phyloP scores from a whole-genome alignment of 371 early-diverging fungal species.

The Rhizomucor miehei region DNA sequence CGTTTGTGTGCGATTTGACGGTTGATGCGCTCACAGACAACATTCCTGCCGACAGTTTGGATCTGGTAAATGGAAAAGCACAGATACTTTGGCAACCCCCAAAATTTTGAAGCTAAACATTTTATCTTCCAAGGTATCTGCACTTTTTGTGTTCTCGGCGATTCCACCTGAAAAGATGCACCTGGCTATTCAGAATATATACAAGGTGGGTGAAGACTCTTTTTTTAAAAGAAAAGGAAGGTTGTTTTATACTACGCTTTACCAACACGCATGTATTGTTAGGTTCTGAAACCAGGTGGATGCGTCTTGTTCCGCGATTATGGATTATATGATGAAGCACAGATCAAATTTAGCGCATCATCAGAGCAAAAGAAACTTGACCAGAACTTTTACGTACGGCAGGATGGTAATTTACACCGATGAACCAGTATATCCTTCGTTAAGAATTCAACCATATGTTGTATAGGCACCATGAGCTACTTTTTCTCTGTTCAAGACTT shows the following conservation, averaged over 20 bases:
- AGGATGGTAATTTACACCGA: slow-evolving; percentile 66
- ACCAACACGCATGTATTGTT: too few species aligned
- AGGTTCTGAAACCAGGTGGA: slow-evolving; percentile 72
- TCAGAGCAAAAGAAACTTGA: slow-evolving; percentile 68
- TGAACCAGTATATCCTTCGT: slow-evolving; percentile 27
- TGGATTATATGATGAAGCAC: slow-evolving; percentile 86
- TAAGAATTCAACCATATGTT: slow-evolving; percentile 5
- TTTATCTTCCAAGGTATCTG: slow-evolving; percentile 47
- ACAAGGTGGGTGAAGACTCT: slow-evolving; percentile 18
- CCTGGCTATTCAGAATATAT: slow-evolving; percentile 63
- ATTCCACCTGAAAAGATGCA: slow-evolving; percentile 81
- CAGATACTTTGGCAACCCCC: too few species aligned
- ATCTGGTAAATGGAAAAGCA: slow-evolving; percentile 44
- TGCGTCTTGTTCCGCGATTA: slow-evolving; percentile 86
- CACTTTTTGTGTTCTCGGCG: slow-evolving; percentile 83
- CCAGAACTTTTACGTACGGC: slow-evolving; percentile 84
- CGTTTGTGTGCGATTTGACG: slow-evolving; percentile 85
- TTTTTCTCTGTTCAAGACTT: slow-evolving; percentile 65
- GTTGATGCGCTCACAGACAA: slow-evolving; percentile 58
- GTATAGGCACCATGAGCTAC: slow-evolving; percentile 55
- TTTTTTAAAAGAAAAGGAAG: too few species aligned
- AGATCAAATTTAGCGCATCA: slow-evolving; percentile 75
- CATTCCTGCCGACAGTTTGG: slow-evolving; percentile 64
- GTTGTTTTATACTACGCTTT: too few species aligned
- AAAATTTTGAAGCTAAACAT: not conserved